Percentiles rank a stretch among this genome's conserved stretches.
Conservation (phyloP, 2,329 filamentous ascomycete genomes). For the Fonsecaea monophora region DNA sequence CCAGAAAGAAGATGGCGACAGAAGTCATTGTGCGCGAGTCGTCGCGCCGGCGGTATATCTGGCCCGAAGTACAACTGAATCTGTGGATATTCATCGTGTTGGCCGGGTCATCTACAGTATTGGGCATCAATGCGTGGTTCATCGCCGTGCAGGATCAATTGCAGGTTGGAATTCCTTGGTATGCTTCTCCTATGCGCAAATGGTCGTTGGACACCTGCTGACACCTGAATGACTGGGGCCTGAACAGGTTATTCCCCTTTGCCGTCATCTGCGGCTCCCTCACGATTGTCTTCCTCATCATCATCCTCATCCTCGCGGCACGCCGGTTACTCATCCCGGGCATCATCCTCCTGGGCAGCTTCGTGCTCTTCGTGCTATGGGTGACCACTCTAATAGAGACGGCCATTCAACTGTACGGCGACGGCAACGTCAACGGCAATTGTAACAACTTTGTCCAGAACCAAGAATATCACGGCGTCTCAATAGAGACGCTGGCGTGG, state of each 20-base stretch:
- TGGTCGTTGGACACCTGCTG: neutral
- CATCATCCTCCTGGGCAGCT: constrained; percentile 65
- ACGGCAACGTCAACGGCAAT: constrained; percentile 63
- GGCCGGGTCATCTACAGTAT: constrained; percentile 61
- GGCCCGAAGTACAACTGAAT: constrained; percentile 70
- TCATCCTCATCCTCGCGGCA: constrained; percentile 63
- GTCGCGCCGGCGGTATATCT: constrained; percentile 61
- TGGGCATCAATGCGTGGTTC: constrained; percentile 68
- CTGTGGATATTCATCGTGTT: constrained; percentile 70
- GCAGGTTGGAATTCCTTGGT: constrained; percentile 66
- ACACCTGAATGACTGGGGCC: neutral
- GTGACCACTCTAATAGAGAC: constrained; percentile 69
- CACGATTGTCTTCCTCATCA: constrained; percentile 64
- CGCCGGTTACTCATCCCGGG: constrained; percentile 64
- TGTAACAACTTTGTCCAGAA: constrained; percentile 64
- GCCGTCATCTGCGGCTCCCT: constrained; percentile 65
- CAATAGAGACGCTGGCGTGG: constrained; percentile 65
- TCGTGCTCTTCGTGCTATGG: constrained; percentile 68
- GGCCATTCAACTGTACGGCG: constrained; percentile 66
- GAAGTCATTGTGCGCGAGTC: constrained; percentile 43
- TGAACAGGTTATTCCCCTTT: constrained; percentile 67
- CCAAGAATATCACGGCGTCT: constrained; percentile 55
- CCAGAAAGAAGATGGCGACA: constrained; percentile 43
- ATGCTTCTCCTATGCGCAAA: constrained; percentile 38
- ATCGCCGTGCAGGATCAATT: constrained; percentile 64